phyloP scores from a whole-genome alignment of 2,329 filamentous ascomycete species.

The Exophiala alcalophila region DNA sequence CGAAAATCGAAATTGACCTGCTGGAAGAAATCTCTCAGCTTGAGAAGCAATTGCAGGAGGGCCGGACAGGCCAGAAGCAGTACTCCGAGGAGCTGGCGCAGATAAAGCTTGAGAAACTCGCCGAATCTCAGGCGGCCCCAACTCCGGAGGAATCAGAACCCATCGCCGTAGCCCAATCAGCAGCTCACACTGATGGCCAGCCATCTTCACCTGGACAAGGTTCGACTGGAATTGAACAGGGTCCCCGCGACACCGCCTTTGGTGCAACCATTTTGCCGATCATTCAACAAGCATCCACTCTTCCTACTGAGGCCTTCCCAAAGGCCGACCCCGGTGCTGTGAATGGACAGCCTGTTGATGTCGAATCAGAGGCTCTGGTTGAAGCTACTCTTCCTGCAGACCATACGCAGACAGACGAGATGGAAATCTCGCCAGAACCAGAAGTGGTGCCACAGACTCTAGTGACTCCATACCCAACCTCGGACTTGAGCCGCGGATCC shows the following conservation, averaged over 20 bases:
- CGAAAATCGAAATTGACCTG: slow-evolving; percentile 41
- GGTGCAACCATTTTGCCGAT: no score
- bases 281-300: no score
- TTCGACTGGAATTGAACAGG: no score
- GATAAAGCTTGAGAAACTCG: slow-evolving; percentile 45
- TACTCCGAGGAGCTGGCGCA: slow-evolving; percentile 50
- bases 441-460: no score
- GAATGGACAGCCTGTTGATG: not conserved
- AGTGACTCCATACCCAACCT: slow-evolving; percentile 1
- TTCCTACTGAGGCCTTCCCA: no score
- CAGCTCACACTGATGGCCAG: not conserved
- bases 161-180: not conserved
- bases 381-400: slow-evolving; percentile 1
- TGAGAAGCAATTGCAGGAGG: slow-evolving; percentile 38
- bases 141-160: not conserved
- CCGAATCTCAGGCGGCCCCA: slow-evolving; percentile 16
- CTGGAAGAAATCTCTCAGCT: slow-evolving; percentile 47
- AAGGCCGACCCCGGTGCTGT: no score
- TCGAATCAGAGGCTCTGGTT: not conserved
- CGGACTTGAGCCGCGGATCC: slow-evolving; percentile 2
- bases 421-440: slow-evolving; percentile 26
- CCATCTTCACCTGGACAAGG: no score
- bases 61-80: slow-evolving; percentile 41
- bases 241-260: no score
- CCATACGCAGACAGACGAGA: slow-evolving; percentile 18